Percentiles rank a stretch among this genome's conserved stretches.
Evolutionary conservation across 176 grass and related monocot genomes (phyloP).

Genomic region (Phragmites australis): DNA sequence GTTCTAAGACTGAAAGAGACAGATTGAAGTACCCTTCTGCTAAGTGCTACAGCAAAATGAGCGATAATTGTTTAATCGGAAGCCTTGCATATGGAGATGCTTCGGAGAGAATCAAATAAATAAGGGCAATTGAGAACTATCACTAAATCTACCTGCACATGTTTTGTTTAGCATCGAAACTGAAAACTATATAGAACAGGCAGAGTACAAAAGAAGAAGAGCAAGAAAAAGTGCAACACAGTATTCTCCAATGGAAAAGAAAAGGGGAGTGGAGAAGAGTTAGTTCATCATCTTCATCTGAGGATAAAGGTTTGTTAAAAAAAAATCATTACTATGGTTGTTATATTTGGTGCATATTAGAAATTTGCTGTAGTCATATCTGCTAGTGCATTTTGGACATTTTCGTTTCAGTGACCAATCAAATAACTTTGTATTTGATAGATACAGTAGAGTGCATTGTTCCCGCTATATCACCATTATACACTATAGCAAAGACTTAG

Average conservation of each 20-base stretch:
- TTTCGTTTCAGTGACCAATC: neutral
- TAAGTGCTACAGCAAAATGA: neutral
- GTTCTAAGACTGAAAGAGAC: neutral
- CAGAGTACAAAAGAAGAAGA: neutral
- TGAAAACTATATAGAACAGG: neutral
- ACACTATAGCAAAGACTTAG: neutral
- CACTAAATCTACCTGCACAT: neutral
- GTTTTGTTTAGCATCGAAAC: conserved; percentile 7
- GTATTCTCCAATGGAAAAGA: neutral
- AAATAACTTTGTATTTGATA: conserved; percentile 16
- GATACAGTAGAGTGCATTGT: neutral
- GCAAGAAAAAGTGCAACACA: conserved; percentile 2
- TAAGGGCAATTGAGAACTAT: neutral
- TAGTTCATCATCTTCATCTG: neutral
- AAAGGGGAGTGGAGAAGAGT: neutral
- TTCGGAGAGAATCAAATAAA: neutral
- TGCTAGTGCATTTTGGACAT: neutral
- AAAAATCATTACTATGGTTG: neutral
- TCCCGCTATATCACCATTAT: conserved; percentile 13
- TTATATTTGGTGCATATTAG: neutral
- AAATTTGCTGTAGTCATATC: neutral
- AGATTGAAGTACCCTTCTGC: neutral
- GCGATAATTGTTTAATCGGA: neutral
- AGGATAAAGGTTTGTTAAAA: neutral
- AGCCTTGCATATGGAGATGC: conserved; percentile 5